Evolutionary conservation across 768 basidiomycete genomes (phyloP).

Genomic region (Suillus ampliporus): DNA sequence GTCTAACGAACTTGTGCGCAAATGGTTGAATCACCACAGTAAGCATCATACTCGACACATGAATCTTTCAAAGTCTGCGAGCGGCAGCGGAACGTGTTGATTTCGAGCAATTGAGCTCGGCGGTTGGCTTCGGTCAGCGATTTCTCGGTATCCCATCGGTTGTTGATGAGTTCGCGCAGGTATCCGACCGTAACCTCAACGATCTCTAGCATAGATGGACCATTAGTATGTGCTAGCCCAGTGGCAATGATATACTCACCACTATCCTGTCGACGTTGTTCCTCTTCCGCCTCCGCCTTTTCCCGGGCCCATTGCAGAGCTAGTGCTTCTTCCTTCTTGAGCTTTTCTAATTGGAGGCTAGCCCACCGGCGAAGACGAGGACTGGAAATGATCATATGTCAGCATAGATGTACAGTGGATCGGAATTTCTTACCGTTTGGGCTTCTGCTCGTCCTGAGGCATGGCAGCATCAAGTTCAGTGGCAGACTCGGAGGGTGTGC

Average conservation of each 20-base stretch:
- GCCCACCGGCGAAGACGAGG: neutral
- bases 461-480: neutral
- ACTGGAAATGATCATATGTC: neutral
- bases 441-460: neutral
- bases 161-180: neutral
- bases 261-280: neutral
- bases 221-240: neutral
- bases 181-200: neutral
- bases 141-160: neutral
- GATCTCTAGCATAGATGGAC: neutral
- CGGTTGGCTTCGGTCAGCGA: neutral
- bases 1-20: neutral
- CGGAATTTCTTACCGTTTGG: neutral
- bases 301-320: neutral
- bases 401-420: neutral
- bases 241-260: neutral
- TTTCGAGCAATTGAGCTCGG: neutral
- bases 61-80: too few relatives aligned
- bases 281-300: neutral
- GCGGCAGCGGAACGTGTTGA: neutral
- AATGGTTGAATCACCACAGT: neutral
- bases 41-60: too few relatives aligned
- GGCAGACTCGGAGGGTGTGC: too few relatives aligned
- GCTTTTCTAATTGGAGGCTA: neutral
- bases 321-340: neutral